Conservation (phyloP, 192 early-diverging fungal genomes). For the Fimicolochytrium jonesii region DNA sequence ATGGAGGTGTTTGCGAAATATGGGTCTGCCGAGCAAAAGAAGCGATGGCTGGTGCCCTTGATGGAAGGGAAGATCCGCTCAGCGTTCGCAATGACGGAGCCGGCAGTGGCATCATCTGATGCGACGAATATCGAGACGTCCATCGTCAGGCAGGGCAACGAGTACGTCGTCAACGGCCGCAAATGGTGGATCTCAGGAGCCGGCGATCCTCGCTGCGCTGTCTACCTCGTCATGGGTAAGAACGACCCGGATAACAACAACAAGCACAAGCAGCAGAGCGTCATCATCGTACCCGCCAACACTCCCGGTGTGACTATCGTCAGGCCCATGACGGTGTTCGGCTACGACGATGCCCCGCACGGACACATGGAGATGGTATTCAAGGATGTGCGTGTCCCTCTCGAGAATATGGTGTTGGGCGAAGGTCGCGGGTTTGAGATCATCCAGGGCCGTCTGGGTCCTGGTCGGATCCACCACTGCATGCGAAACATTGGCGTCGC, state of each 20-base stretch:
- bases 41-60: conserved; percentile 64
- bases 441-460: conserved; percentile 94
- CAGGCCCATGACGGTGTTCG: conserved; percentile 83
- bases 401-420: conserved; percentile 83
- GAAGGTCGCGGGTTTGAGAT: conserved; percentile 98
- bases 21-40: conserved; percentile 80
- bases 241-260: conserved; percentile 53
- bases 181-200: conserved; percentile 99
- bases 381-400: conserved; percentile 81
- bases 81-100: conserved; percentile 98
- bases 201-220: conserved; percentile 86
- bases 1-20: conserved; percentile 98
- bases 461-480: conserved; percentile 97
- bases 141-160: conserved; percentile 49
- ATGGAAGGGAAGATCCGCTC: conserved; percentile 90
- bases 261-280: conserved; percentile 81
- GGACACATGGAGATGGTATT: conserved; percentile 95
- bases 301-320: conserved; percentile 80
- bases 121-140: conserved; percentile 92
- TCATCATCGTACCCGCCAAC: conserved; percentile 82
- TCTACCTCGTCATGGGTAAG: conserved; percentile 94
- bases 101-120: conserved; percentile 91
- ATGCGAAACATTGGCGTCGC: conserved; percentile 94
- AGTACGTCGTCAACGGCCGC: conserved; percentile 52
- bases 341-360: conserved; percentile 94